Percentiles rank a stretch among this genome's conserved stretches.
phyloP scores from a whole-genome alignment of 805 yeast genomes.

The Huiozyma sinensis region DNA sequence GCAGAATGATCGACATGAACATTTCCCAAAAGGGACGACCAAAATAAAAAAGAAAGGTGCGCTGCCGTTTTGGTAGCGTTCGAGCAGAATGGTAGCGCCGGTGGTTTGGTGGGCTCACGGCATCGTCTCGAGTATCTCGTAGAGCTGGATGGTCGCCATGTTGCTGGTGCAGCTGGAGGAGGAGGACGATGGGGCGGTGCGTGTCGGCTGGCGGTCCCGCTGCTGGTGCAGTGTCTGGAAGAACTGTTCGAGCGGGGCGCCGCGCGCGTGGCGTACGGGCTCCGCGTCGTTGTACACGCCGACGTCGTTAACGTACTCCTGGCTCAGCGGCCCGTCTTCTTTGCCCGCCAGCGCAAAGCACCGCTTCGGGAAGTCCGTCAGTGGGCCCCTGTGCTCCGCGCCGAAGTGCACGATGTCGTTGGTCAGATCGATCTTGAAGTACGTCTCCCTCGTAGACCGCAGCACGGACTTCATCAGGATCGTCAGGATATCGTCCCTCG shows the following conservation, averaged over 20 bases:
- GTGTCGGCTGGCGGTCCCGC: not conserved
- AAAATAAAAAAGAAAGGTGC: too few species aligned
- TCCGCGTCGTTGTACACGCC: slow-evolving; percentile 9
- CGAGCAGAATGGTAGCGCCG: too few species aligned
- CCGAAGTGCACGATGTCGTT: slow-evolving; percentile 22
- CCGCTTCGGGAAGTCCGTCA: slow-evolving; percentile 9
- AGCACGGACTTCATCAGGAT: slow-evolving; percentile 22
- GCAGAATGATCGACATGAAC: too few species aligned
- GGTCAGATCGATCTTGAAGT: slow-evolving; percentile 22
- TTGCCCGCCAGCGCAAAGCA: slow-evolving; percentile 1
- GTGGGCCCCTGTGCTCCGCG: slow-evolving; percentile 13
- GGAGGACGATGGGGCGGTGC: too few species aligned
- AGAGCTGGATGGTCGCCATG: too few species aligned
- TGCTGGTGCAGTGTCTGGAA: slow-evolving; percentile 11
- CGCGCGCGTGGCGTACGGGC: slow-evolving; percentile 6
- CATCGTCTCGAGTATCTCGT: too few species aligned
- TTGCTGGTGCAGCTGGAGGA: too few species aligned
- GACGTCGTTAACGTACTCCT: slow-evolving; percentile 19
- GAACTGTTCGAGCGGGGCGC: slow-evolving; percentile 6
- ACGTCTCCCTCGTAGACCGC: slow-evolving; percentile 18
- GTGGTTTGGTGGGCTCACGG: too few species aligned
- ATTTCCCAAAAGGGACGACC: too few species aligned
- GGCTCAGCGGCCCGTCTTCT: slow-evolving; percentile 1
- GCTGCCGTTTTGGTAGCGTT: too few species aligned
- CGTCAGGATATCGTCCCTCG: slow-evolving; percentile 19